Percentiles rank a stretch among this genome's conserved stretches.
Conservation (phyloP, 371 early-diverging fungal genomes). For the Apophysomyces ossiformis region DNA sequence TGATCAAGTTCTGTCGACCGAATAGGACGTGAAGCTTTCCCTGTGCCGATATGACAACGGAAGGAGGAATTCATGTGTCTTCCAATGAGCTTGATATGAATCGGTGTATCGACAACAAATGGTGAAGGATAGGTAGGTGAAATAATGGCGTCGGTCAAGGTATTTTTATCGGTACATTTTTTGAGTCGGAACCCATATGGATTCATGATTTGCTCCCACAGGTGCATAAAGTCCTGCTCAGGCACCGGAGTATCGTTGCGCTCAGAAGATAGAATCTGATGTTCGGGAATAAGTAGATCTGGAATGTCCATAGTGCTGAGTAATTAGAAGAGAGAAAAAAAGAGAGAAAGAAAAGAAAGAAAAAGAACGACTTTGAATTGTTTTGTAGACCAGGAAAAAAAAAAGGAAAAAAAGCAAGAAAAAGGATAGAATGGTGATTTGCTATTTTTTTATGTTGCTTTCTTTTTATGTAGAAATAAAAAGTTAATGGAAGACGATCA, state of each 20-base stretch:
- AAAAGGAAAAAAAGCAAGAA: neutral
- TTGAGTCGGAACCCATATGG: slow-evolving; percentile 26
- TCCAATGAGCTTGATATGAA: slow-evolving; percentile 47
- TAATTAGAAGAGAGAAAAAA: neutral
- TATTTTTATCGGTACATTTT: slow-evolving; percentile 30
- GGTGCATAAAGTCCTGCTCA: slow-evolving; percentile 30
- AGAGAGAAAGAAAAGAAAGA: neutral
- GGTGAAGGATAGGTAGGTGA: slow-evolving; percentile 13
- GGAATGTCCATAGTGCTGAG: slow-evolving; percentile 19
- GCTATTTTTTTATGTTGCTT: no score
- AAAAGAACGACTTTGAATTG: slow-evolving; percentile 2
- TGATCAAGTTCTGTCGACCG: slow-evolving; percentile 33
- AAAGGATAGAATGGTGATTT: no score
- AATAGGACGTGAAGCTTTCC: slow-evolving; percentile 49
- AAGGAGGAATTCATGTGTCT: slow-evolving; percentile 47
- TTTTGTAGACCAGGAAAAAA: neutral
- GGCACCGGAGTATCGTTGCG: slow-evolving; percentile 15
- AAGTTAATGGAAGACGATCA: no score
- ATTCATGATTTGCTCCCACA: slow-evolving; percentile 31
- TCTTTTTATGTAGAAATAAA: no score
- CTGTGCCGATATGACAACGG: slow-evolving; percentile 50
- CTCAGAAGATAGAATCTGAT: slow-evolving; percentile 3
- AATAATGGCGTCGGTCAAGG: slow-evolving; percentile 39
- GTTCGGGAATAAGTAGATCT: slow-evolving; percentile 17
- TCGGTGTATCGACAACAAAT: slow-evolving; percentile 25